Evolutionary conservation across 2,329 filamentous ascomycete species (phyloP).

Genomic region (Diaporthe citriasiana): DNA sequence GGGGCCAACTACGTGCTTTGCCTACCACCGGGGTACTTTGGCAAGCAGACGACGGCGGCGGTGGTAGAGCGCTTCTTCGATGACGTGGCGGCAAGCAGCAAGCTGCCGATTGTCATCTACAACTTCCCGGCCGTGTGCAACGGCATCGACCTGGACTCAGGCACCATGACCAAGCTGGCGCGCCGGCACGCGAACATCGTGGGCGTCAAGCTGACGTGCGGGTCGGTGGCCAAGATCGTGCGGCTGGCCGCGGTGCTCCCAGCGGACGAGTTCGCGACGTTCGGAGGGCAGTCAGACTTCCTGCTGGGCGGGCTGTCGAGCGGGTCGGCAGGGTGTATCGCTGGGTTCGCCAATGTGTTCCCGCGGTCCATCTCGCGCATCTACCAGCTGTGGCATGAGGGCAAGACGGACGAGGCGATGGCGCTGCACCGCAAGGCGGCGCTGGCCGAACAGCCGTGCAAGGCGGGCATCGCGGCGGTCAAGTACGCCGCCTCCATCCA

Average conservation of each 20-base stretch:
- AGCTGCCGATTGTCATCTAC: constrained; percentile 74
- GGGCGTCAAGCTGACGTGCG: constrained; percentile 77
- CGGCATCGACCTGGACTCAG: constrained; percentile 77
- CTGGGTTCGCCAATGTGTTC: constrained; percentile 74
- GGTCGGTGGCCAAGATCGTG: constrained; percentile 76
- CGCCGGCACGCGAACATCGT: constrained; percentile 67
- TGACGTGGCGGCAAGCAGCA: constrained; percentile 65
- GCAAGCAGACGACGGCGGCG: constrained; percentile 69
- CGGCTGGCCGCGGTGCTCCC: constrained; percentile 67
- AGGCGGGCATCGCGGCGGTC: constrained; percentile 75
- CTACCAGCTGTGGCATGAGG: constrained; percentile 72
- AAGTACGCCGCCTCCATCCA: constrained; percentile 77
- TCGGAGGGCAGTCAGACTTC: constrained; percentile 81
- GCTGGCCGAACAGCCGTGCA: constrained; percentile 75
- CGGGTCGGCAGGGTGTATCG: constrained; percentile 72
- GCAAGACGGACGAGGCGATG: constrained; percentile 70
- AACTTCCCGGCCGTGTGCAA: constrained; percentile 80
- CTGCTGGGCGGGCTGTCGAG: constrained; percentile 71
- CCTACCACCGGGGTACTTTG: constrained; percentile 75
- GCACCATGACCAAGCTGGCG: constrained; percentile 69
- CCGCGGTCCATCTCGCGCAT: constrained; percentile 69
- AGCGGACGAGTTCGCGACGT: constrained; percentile 73
- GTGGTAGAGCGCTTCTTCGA: constrained; percentile 73
- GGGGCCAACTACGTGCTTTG: constrained; percentile 74
- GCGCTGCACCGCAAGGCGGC: constrained; percentile 73